phyloP scores from a whole-genome alignment of 2,329 filamentous ascomycete species.

The Tolypocladium nubicola region DNA sequence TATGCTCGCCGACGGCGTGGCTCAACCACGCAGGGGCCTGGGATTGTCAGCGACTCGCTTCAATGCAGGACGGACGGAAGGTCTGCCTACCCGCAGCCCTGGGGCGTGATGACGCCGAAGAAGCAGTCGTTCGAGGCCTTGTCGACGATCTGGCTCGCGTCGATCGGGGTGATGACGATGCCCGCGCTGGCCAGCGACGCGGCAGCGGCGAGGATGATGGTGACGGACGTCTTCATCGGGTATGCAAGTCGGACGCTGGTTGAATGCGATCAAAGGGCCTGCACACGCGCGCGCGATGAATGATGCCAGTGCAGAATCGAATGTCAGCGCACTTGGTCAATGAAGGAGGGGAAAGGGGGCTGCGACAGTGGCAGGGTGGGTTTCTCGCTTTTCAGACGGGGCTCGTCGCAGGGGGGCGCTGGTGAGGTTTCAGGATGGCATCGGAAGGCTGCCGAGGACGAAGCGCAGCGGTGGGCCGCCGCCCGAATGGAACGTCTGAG shows the following conservation, averaged over 20 bases:
- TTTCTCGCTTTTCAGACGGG: conserved; percentile 1
- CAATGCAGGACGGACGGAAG: too few species aligned
- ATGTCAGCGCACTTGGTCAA: neutral
- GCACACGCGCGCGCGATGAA: neutral
- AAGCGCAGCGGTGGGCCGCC: neutral
- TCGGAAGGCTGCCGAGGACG: neutral
- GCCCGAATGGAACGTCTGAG: neutral
- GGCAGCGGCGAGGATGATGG: conserved; percentile 28
- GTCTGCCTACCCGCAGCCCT: conserved; percentile 43
- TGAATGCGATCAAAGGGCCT: neutral
- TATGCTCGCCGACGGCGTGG: neutral
- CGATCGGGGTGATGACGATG: conserved; percentile 45
- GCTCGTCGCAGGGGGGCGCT: conserved; percentile 6
- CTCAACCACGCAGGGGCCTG: neutral
- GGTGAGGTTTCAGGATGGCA: conserved; percentile 15
- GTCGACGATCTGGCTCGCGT: conserved; percentile 38
- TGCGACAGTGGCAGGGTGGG: neutral
- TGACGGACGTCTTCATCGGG: conserved; percentile 18
- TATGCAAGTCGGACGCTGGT: neutral
- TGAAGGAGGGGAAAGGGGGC: neutral
- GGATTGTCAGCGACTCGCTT: neutral
- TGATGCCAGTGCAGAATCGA: neutral
- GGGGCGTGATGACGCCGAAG: conserved; percentile 44
- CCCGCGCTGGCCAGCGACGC: conserved; percentile 39
- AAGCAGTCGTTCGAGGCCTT: conserved; percentile 40